Evolutionary conservation across 1,284 basidiomycete genomes (phyloP), one percentile per base, ranked within the genome.

Genomic region (Pseudozyma tsukubaensis): DNA sequence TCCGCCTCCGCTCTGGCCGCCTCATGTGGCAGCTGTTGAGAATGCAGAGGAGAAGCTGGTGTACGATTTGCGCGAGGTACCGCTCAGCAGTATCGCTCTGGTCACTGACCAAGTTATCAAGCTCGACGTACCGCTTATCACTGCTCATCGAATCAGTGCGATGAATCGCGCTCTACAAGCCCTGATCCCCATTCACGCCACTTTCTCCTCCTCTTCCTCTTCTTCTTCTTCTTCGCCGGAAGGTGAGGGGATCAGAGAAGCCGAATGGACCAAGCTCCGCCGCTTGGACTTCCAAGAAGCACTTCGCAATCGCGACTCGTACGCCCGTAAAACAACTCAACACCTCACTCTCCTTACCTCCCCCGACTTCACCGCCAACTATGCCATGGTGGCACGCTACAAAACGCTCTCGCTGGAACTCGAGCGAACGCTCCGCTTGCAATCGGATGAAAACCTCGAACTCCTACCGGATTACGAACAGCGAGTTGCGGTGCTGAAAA

Each of bases 381-480:
- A 95, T 83, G 84, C 86, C 16, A 86, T 88, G 32, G 83, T 93
- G 40, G 93, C 97, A 76, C 89, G 88, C 64, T 90, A 91, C 80
- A 93, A 92, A 82, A 82, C 89, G 10, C 86, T 98, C 42, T 88
- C 89, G 69, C 87, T 88, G 24, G 91, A 91, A 71, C 91, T 99
- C 64, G 89, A 89, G 34, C 45, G 45, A 1, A 49, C 74, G 1
- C 57, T 75, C 16, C 62, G 60, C 14, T 48, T 75, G n/a, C 62
- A 76, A 34, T 77, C 76, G 1, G 95, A 98, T 82, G 94, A 99
- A 84, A 99, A 99, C 82, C 87, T 99, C 66, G 97, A 97, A 82
- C 89, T 99, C 44, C 89, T 99, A 47, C 97, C 97, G 1, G 97
- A 99, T 84, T 99, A 98, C 85, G 92, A 98, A 83, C 94, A 95